Conservation (phyloP, 2,329 filamentous ascomycete species). For the Fusarium tuaranense region DNA sequence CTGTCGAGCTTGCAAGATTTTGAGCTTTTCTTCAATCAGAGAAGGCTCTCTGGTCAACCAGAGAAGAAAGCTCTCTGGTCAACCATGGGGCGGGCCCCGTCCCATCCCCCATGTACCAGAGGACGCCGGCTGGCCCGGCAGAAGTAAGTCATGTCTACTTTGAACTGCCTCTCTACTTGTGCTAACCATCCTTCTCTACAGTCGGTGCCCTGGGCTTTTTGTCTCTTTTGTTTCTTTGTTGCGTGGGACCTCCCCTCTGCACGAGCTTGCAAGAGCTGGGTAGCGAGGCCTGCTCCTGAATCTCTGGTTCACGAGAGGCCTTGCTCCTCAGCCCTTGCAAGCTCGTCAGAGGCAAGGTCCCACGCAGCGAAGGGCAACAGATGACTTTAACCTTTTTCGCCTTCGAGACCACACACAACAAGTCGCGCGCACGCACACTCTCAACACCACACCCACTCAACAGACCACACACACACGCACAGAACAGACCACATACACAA, state of each 20-base stretch:
- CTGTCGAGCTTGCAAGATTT: neutral
- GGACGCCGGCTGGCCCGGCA: no score
- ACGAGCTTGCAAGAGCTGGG: slow-evolving; percentile 14
- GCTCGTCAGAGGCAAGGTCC: neutral
- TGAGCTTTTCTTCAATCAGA: neutral
- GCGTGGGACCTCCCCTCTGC: neutral
- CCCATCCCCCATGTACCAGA: no score
- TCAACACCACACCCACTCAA: neutral
- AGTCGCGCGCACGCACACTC: neutral
- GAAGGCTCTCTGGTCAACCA: neutral
- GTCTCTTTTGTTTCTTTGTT: neutral
- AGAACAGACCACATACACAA: neutral
- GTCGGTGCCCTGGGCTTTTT: neutral
- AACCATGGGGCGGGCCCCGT: no score
- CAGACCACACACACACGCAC: neutral
- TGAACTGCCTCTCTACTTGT: neutral
- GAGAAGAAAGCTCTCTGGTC: no score
- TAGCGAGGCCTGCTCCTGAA: slow-evolving; percentile 7
- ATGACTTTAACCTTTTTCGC: neutral
- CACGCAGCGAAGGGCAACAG: neutral
- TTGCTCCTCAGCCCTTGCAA: slow-evolving; percentile 19
- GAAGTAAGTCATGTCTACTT: neutral
- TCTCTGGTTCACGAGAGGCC: slow-evolving; percentile 22
- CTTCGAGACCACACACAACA: neutral
- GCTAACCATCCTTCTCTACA: neutral